These are phyloP conservation scores for Priceomyces melissophilus DNA, from an alignment of 805 yeast species.

Conservation along the genomic window DNA sequence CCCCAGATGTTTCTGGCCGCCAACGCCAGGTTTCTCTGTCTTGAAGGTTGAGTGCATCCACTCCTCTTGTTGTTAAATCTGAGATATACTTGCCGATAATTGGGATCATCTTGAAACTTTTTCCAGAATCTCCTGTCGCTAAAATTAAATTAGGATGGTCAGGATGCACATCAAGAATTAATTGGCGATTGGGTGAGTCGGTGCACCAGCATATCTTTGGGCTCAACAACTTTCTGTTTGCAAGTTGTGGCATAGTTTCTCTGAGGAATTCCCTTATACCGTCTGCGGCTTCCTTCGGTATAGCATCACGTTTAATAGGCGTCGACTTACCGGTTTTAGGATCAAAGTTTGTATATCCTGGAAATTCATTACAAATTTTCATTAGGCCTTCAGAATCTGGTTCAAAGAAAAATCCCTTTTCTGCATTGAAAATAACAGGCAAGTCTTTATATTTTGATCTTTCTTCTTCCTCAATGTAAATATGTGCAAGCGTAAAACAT, in stretches of 20 bases:
- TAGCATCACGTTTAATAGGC: conserved; percentile 8
- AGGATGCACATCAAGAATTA: conserved; percentile 40
- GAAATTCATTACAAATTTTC: conserved; percentile 25
- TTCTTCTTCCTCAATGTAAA: conserved; percentile 32
- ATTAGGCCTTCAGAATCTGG: conserved; percentile 36
- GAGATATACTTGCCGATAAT: conserved; percentile 42
- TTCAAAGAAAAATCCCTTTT: conserved; percentile 45
- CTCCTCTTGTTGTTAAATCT: conserved; percentile 24
- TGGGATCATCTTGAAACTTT: conserved; percentile 46
- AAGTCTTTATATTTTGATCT: conserved; percentile 31
- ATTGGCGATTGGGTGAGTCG: conserved; percentile 41
- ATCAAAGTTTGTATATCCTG: conserved; percentile 5
- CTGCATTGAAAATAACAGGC: conserved; percentile 44
- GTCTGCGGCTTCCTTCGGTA: conserved; percentile 10
- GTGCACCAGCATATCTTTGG: conserved; percentile 15
- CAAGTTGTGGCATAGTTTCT: conserved; percentile 12
- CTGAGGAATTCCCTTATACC: conserved; percentile 10
- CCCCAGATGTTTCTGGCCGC: conserved; percentile 11
- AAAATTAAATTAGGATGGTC: conserved; percentile 25
- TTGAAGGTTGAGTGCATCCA: conserved; percentile 19
- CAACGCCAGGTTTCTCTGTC: conserved; percentile 11
- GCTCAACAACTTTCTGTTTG: conserved; percentile 6
- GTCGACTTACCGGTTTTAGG: conserved; percentile 13
- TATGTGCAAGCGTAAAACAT: conserved; percentile 35
- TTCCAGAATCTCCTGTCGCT: conserved; percentile 51